A percentile compares a stretch with the other conserved stretches of the same genome.
These are phyloP conservation scores for Xylariaceae sp. DNA, from an alignment of 2,329 filamentous ascomycete genomes.

Conservation along the genomic window DNA sequence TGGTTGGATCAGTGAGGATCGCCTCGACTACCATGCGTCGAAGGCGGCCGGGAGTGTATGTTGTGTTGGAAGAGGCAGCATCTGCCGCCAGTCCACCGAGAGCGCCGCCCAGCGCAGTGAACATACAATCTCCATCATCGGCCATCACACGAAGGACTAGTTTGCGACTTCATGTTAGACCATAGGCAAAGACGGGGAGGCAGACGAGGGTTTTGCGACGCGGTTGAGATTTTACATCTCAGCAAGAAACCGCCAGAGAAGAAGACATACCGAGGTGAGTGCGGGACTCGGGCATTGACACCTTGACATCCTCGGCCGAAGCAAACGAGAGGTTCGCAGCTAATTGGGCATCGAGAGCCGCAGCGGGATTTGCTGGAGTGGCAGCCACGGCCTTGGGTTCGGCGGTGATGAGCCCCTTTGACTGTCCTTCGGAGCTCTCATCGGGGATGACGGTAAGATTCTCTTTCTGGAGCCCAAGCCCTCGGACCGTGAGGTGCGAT, in stretches of 20 bases:
- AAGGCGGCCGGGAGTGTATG: conserved; percentile 36
- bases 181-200: not conserved
- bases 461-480: conserved; percentile 45
- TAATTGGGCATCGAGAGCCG: conserved; percentile 4
- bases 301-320: conserved; percentile 39
- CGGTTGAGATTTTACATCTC: not conserved
- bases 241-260: not conserved
- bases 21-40: conserved; percentile 71
- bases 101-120: conserved; percentile 78
- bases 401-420: not conserved
- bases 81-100: conserved; percentile 49
- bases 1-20: conserved; percentile 66
- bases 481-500: conserved; percentile 43
- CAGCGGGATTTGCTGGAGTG: not conserved
- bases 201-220: not conserved
- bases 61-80: not conserved
- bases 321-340: conserved; percentile 23
- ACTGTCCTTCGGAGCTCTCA: conserved; percentile 25
- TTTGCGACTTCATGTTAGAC: conserved; percentile 1
- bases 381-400: conserved; percentile 7
- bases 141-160: conserved; percentile 86
- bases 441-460: conserved; percentile 46
- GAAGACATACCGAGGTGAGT: conserved; percentile 44
- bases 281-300: conserved; percentile 46
- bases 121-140: conserved; percentile 93